Base-by-base conservation (phyloP, 805 yeast genomes). In the Teunomyces cretensis region DNA sequence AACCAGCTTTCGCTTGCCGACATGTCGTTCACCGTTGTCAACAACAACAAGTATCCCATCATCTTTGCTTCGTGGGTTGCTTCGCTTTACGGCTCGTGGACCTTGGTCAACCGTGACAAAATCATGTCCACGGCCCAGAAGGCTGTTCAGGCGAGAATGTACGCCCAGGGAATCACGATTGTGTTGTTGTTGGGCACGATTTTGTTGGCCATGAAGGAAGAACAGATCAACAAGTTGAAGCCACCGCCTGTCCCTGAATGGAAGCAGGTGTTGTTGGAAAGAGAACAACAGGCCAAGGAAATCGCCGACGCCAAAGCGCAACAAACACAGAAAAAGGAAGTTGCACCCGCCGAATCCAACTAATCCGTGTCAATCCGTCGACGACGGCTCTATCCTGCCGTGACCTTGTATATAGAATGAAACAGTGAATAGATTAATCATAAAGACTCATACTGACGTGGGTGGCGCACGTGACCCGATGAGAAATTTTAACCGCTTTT, bases 51-150 rank as follows among this genome's bases (percentile, higher is more conserved):
- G 56, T 70, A 67, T 56, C 64, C 62, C 41, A 61, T 69, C 43
- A 64, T 70, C 36, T 45, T 67, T 13, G 46, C 61, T 13, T 48
- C 74, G 17, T 72, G 75, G 75, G 64, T 63, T n/a, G 75, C 64
- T 1, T 67, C 74, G 26, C 50, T 60, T 60, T 60, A 54, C 49
- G 65, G 65, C 7, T 56, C 61, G 31, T 61, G 65, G 65, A 57
- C 49, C 15, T 54, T 49, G 22, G 64, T 60, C 19, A 60, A 60
- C 47, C 48, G 58, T 26, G 63, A 60, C 53, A 60, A 58, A 50
- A 52, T 60, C 44, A 55, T 58, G 60, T 49, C 62, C 32, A 50
- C 54, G 7, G 55, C 62, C 1, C 64, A 60, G 42, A 60, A 60
- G 49, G 53, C 58, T 19, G 65, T 60, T 17, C 64, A 60, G 51